Conservation (phyloP, 306 rosid species). For the cucumber (Cucumis sativus) region DNA sequence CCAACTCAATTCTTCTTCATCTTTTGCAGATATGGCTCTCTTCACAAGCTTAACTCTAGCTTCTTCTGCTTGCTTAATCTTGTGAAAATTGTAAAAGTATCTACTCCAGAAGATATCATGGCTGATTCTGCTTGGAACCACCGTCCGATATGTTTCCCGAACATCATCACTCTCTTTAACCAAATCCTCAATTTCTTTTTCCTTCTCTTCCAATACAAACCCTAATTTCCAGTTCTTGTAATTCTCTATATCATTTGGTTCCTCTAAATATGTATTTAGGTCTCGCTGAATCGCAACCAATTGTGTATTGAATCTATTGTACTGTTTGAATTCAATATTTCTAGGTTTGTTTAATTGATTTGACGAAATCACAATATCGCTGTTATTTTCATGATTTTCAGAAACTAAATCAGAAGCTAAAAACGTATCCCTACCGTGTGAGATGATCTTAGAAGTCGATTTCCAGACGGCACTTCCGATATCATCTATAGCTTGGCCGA, state of each 20-base stretch:
- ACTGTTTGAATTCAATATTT: slow-evolving; percentile 39
- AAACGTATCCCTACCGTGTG: slow-evolving; percentile 68
- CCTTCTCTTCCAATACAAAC: slow-evolving; percentile 45
- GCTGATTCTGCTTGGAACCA: slow-evolving; percentile 47
- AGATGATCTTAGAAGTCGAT: slow-evolving; percentile 67
- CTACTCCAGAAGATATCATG: slow-evolving; percentile 58
- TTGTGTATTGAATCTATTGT: slow-evolving; percentile 68
- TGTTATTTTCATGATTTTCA: slow-evolving; percentile 24
- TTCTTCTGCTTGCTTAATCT: slow-evolving; percentile 58
- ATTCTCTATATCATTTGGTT: slow-evolving; percentile 57
- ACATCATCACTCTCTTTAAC: slow-evolving; percentile 31
- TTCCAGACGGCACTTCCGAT: slow-evolving; percentile 82
- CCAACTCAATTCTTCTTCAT: slow-evolving; percentile 93
- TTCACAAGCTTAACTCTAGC: slow-evolving; percentile 75
- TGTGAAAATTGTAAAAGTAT: slow-evolving; percentile 62
- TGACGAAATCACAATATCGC: background rate
- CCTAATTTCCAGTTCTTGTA: slow-evolving; percentile 59
- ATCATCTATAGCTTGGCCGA: slow-evolving; percentile 92
- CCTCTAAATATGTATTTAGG: slow-evolving; percentile 54
- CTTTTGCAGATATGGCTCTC: slow-evolving; percentile 51
- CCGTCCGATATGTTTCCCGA: slow-evolving; percentile 40
- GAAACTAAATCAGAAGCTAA: slow-evolving; percentile 34
- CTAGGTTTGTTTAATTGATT: slow-evolving; percentile 23
- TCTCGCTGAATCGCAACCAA: slow-evolving; percentile 55
- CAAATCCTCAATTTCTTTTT: slow-evolving; percentile 48